Percentiles rank a stretch among this genome's conserved stretches.
These are phyloP conservation scores for Cercospora beticola DNA, from an alignment of 2,329 filamentous ascomycete genomes.

Conservation along the genomic window DNA sequence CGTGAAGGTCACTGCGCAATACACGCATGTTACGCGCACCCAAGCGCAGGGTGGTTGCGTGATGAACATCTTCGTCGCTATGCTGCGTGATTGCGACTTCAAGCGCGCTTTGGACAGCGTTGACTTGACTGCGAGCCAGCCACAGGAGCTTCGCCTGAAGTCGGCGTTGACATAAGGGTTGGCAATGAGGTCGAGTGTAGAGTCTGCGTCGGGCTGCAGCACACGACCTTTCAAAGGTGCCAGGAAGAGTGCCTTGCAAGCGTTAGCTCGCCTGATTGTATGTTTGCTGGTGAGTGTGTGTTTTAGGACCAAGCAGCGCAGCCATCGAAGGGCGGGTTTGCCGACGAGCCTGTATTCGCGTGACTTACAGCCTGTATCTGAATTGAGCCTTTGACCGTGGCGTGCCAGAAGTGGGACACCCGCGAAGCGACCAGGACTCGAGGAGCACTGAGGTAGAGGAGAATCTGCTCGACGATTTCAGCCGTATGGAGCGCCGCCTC, in stretches of 20 bases:
- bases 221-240: neutral
- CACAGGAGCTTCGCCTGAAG: neutral
- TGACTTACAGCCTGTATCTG: neutral
- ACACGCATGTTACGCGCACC: neutral
- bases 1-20: neutral
- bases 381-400: neutral
- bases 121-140: neutral
- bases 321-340: neutral
- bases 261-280: neutral
- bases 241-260: neutral
- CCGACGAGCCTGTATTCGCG: neutral
- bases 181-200: neutral
- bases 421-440: neutral
- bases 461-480: conserved; percentile 12
- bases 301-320: no score
- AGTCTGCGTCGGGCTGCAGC: neutral
- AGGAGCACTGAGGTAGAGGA: neutral
- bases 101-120: neutral
- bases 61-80: neutral
- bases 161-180: neutral
- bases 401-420: neutral
- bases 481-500: neutral
- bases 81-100: neutral
- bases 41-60: neutral
- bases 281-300: no score